phyloP scores from a whole-genome alignment of 2,329 filamentous ascomycete genomes.

The Cladosporium sp. region DNA sequence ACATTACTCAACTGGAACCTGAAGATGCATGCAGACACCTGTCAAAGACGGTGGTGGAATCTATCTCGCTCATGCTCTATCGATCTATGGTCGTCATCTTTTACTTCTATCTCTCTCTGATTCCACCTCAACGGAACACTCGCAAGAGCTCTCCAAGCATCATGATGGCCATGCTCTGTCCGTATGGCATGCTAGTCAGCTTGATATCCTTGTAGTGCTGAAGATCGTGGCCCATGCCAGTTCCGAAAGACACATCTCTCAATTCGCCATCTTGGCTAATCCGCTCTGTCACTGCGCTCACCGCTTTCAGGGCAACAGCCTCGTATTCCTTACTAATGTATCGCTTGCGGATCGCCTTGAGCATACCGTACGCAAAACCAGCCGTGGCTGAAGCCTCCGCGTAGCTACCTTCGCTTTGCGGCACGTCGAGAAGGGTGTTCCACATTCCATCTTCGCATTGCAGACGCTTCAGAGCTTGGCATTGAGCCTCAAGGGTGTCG shows the following conservation, averaged over 20 bases:
- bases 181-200: conserved; percentile 77
- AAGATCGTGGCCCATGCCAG: conserved; percentile 67
- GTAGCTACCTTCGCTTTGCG: conserved; percentile 65
- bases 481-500: conserved; percentile 65
- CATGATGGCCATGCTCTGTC: conserved; percentile 82
- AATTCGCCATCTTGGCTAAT: conserved; percentile 67
- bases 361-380: conserved; percentile 74
- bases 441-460: conserved; percentile 64
- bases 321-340: conserved; percentile 63
- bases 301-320: conserved; percentile 59
- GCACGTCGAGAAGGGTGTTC: conserved; percentile 69
- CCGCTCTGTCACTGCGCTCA: conserved; percentile 62
- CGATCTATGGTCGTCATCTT: neutral
- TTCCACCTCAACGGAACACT: conserved; percentile 44
- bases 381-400: conserved; percentile 73
- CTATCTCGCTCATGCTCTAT: neutral
- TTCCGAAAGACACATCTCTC: conserved; percentile 72
- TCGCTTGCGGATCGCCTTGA: conserved; percentile 67
- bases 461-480: conserved; percentile 56
- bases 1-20: neutral
- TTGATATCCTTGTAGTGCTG: conserved; percentile 76
- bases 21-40: neutral
- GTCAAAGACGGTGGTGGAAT: neutral
- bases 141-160: conserved; percentile 69
- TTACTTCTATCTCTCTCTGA: conserved; percentile 9